phyloP scores from a whole-genome alignment of 2,329 filamentous ascomycete genomes.

The Diaporthe australafricana region DNA sequence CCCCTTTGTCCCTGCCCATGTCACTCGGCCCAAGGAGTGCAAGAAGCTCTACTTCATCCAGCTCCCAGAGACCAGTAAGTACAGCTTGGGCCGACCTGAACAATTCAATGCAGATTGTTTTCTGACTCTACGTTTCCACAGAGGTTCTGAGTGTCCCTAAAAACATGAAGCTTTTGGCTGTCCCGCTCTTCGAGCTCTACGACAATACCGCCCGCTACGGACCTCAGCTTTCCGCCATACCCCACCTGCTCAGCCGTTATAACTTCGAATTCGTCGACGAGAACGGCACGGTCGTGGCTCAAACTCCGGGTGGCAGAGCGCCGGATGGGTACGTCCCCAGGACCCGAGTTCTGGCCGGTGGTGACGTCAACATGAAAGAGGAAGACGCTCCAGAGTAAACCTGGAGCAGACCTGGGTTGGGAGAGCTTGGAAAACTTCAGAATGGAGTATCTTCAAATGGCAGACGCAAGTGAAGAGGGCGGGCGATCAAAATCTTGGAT shows the following conservation, averaged over 20 bases:
- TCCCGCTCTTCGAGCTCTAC: constrained; percentile 97
- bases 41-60: constrained; percentile 99
- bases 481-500: background rate
- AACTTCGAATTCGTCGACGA: constrained; percentile 99
- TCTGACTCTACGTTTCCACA: constrained; percentile 49
- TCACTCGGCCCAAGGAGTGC: constrained; percentile 96
- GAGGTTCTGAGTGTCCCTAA: constrained; percentile 97
- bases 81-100: background rate
- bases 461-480: background rate
- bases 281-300: constrained; percentile 85
- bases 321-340: constrained; percentile 71
- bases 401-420: background rate
- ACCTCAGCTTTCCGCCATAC: constrained; percentile 95
- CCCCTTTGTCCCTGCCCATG: constrained; percentile 95
- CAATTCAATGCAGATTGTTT: background rate
- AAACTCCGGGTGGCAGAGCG: constrained; percentile 78
- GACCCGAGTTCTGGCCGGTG: constrained; percentile 74
- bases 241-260: constrained; percentile 92
- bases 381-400: constrained; percentile 49
- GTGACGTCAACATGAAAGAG: constrained; percentile 70
- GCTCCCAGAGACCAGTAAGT: constrained; percentile 87
- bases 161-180: constrained; percentile 99
- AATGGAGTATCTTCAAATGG: background rate
- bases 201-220: constrained; percentile 96
- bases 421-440: background rate